Conservation (phyloP, 2,329 filamentous ascomycete genomes). For the Hypoxylon sp. region DNA sequence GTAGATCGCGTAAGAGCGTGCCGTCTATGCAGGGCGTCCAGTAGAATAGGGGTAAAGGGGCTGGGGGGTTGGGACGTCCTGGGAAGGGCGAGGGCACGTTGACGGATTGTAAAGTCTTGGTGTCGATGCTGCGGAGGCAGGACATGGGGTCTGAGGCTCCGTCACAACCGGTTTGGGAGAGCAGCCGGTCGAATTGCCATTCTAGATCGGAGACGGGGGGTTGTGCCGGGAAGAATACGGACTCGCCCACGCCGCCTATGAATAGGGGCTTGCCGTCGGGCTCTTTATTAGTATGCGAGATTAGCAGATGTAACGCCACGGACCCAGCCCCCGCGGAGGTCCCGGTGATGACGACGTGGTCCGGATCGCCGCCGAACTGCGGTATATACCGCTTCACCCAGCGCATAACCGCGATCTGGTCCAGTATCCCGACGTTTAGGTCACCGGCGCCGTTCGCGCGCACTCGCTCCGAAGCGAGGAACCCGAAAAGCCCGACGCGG, state of each 20-base stretch:
- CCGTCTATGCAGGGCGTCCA: conserved; percentile 66
- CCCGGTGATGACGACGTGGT: conserved; percentile 71
- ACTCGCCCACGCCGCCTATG: conserved; percentile 61
- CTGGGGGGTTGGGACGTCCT: conserved; percentile 52
- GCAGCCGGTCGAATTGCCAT: conserved; percentile 61
- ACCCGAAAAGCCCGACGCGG: conserved; percentile 72
- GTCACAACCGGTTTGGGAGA: conserved; percentile 55
- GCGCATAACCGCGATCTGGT: conserved; percentile 70
- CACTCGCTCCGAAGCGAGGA: conserved; percentile 70
- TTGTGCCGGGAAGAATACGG: conserved; percentile 65
- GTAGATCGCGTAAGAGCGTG: conserved; percentile 58
- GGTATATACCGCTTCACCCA: conserved; percentile 74
- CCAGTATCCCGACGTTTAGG: conserved; percentile 73
- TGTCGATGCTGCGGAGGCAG: conserved; percentile 58
- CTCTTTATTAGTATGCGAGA: conserved; percentile 57
- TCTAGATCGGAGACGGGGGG: conserved; percentile 60
- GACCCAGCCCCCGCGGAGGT: conserved; percentile 72
- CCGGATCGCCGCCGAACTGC: conserved; percentile 70
- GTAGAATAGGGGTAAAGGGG: conserved; percentile 59
- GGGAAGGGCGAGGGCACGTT: conserved; percentile 59
- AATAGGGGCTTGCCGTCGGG: conserved; percentile 59
- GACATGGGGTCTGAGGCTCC: conserved; percentile 53
- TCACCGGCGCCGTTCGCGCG: conserved; percentile 62
- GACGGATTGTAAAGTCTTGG: conserved; percentile 55
- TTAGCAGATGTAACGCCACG: conserved; percentile 64